phyloP scores from a whole-genome alignment of 23 red algal genomes.

The Gracilariopsis chorda region DNA sequence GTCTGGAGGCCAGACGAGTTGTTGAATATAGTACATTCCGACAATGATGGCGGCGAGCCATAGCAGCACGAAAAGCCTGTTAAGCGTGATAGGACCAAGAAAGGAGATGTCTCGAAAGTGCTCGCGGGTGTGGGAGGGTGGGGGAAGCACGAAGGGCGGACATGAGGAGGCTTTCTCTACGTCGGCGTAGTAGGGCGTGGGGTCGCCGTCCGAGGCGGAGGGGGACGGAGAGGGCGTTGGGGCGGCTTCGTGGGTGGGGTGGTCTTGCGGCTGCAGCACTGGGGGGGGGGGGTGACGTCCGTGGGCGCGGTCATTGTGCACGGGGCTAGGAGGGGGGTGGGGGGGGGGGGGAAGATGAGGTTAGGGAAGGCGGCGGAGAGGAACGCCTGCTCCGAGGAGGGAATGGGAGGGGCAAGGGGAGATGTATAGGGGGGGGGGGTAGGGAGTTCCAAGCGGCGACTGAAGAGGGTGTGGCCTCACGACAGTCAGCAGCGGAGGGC shows the following conservation, averaged over 20 bases:
- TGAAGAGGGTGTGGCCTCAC: too few species aligned
- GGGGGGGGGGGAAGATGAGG: not conserved
- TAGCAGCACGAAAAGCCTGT: slow-evolving; percentile 19
- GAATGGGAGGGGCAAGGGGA: too few species aligned
- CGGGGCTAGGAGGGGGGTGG: not conserved
- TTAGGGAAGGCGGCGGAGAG: not conserved
- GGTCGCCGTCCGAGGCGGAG: not conserved
- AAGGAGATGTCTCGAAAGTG: slow-evolving; percentile 70
- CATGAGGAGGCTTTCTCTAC: not conserved
- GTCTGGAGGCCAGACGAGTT: slow-evolving; percentile 42
- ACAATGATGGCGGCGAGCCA: slow-evolving; percentile 25
- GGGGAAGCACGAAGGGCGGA: slow-evolving; percentile 27
- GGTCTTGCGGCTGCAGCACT: not conserved
- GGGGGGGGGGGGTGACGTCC: not conserved
- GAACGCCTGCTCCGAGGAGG: too few species aligned
- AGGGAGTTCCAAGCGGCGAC: too few species aligned
- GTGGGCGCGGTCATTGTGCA: not conserved
- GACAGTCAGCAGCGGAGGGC: too few species aligned
- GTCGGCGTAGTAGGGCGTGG: not conserved
- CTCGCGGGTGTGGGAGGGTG: slow-evolving; percentile 10
- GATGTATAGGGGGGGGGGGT: too few species aligned
- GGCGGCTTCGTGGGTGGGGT: not conserved
- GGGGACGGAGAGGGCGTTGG: too few species aligned
- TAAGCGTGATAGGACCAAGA: slow-evolving; percentile 39
- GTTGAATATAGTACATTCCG: slow-evolving; percentile 38